These are phyloP conservation scores for Cryptomeria japonica DNA, from an alignment of 75 land plant genomes.

Conservation along the genomic window DNA sequence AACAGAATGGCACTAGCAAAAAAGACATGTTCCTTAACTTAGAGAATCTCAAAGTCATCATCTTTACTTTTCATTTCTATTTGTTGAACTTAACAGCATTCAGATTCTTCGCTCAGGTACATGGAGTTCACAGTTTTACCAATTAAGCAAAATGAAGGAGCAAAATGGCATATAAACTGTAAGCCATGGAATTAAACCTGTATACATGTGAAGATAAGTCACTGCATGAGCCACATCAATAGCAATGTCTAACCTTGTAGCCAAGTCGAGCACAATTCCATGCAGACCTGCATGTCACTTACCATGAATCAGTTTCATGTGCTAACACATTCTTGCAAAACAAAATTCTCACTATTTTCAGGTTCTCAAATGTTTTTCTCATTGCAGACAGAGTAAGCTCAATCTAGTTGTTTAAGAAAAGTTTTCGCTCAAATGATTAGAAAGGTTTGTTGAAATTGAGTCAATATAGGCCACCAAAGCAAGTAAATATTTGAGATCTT, in stretches of 20 bases:
- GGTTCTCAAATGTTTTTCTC: neutral
- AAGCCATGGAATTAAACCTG: conserved; percentile 39
- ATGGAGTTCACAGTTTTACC: neutral
- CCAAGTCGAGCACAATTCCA: conserved; percentile 67
- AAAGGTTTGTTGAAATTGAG: neutral
- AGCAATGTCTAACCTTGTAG: conserved; percentile 76
- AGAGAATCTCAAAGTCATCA: neutral
- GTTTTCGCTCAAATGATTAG: neutral
- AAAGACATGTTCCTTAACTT: neutral
- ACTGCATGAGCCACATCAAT: conserved; percentile 94
- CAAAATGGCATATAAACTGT: neutral
- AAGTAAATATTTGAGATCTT: neutral
- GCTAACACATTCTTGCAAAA: neutral
- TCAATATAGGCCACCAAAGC: neutral
- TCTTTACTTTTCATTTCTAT: neutral
- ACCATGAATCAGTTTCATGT: neutral
- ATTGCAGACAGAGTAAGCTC: neutral
- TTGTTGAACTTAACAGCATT: neutral
- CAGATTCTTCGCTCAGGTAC: neutral
- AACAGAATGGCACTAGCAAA: neutral
- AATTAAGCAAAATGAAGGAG: neutral
- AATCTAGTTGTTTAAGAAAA: neutral
- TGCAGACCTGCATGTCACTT: conserved; percentile 44
- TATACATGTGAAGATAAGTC: conserved; percentile 90
- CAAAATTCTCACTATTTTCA: neutral